Conservation (phyloP, 805 yeast species). For the Kluyveromyces nonfermentans region DNA sequence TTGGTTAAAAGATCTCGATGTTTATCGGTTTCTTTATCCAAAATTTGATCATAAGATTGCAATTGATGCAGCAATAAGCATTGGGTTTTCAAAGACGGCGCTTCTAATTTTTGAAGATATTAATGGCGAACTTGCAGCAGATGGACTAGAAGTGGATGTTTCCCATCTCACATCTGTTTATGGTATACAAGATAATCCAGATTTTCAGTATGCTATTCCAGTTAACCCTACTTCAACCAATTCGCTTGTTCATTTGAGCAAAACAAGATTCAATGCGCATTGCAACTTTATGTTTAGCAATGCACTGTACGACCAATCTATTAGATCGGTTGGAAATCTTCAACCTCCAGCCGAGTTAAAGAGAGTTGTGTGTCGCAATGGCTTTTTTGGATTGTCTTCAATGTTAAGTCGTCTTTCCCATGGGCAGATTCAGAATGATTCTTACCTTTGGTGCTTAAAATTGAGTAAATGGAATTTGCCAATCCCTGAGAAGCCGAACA, state of each 20-base stretch:
- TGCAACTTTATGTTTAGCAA: slow-evolving; percentile 44
- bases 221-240: slow-evolving; percentile 43
- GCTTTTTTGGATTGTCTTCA: slow-evolving; percentile 47
- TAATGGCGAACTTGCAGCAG: slow-evolving; percentile 4
- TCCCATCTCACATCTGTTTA: slow-evolving; percentile 32
- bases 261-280: slow-evolving; percentile 27
- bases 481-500: slow-evolving; percentile 26
- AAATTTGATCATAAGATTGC: slow-evolving; percentile 12
- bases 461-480: slow-evolving; percentile 72
- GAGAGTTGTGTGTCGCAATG: slow-evolving; percentile 29
- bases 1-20: slow-evolving; percentile 8
- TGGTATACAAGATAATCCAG: slow-evolving; percentile 48
- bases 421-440: slow-evolving; percentile 10
- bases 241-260: slow-evolving; percentile 37
- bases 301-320: slow-evolving; percentile 41
- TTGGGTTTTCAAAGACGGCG: slow-evolving; percentile 25
- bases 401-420: slow-evolving; percentile 28
- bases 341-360: slow-evolving; percentile 14
- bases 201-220: slow-evolving; percentile 58
- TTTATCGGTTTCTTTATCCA: slow-evolving; percentile 13
- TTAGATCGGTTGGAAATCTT: neutral
- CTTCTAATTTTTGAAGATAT: slow-evolving; percentile 31
- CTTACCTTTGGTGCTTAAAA: slow-evolving; percentile 67
- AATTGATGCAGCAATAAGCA: slow-evolving; percentile 14
- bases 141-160: slow-evolving; percentile 5